Evolutionary conservation across 2,329 filamentous ascomycete genomes (phyloP).

Genomic region (Phoma sp.): DNA sequence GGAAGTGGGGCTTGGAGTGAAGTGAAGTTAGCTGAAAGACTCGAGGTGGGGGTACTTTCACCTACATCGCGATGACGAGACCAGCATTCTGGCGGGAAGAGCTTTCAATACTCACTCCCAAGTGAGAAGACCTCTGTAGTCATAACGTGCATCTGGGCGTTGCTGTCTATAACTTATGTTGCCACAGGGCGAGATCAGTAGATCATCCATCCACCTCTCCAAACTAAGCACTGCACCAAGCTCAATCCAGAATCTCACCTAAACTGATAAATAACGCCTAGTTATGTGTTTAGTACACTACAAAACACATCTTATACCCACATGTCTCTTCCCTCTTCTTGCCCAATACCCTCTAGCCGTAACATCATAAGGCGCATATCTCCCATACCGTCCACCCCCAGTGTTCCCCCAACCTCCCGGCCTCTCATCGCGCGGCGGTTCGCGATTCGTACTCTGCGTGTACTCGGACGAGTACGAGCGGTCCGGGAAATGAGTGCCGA

Average conservation of each 20-base stretch:
- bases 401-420: background rate
- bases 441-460: background rate
- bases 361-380: background rate
- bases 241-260: too few species aligned
- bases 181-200: too few species aligned
- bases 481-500: background rate
- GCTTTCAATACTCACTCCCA: background rate
- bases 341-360: background rate
- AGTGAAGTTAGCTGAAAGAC: constrained; percentile 2
- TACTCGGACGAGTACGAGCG: background rate
- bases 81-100: background rate
- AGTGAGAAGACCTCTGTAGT: too few species aligned
- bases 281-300: too few species aligned
- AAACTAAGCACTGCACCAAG: too few species aligned
- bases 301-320: too few species aligned
- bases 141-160: too few species aligned
- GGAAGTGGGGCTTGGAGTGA: background rate
- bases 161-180: too few species aligned
- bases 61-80: background rate
- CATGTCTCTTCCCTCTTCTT: too few species aligned
- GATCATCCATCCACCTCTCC: too few species aligned
- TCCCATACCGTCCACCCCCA: background rate
- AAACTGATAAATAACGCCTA: too few species aligned
- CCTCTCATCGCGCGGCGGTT: background rate
- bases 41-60: background rate